Conservation (phyloP, 805 yeast genomes). For the Kodamaea sagamina region DNA sequence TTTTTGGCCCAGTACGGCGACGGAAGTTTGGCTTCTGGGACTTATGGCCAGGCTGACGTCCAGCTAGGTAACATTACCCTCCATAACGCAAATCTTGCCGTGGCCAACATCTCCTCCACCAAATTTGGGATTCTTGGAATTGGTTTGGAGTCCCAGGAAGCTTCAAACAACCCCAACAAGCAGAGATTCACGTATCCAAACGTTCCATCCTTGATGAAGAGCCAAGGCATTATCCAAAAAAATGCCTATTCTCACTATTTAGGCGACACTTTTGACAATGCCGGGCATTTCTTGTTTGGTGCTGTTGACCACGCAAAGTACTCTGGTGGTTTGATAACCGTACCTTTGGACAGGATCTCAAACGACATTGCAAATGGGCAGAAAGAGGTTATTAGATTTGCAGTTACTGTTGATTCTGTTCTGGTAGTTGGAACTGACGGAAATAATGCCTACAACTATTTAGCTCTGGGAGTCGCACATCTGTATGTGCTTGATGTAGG, state of each 20-base stretch:
- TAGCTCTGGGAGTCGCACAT: too few relatives aligned
- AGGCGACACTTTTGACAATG: slow-evolving; percentile 38
- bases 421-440: background rate
- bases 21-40: background rate
- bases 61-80: background rate
- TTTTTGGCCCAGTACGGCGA: background rate
- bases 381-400: background rate
- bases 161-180: slow-evolving; percentile 15
- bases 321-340: slow-evolving; percentile 41
- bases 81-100: slow-evolving; percentile 17
- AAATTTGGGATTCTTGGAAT: slow-evolving; percentile 24
- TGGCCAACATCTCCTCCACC: slow-evolving; percentile 16
- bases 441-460: too few relatives aligned
- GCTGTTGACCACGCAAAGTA: slow-evolving; percentile 69
- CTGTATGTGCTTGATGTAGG: slow-evolving; percentile 10
- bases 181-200: slow-evolving; percentile 54
- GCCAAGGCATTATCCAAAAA: slow-evolving; percentile 56
- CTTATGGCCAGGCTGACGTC: slow-evolving; percentile 1
- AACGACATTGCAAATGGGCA: slow-evolving; percentile 6
- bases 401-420: background rate
- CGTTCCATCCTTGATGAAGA: slow-evolving; percentile 61
- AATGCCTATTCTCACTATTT: slow-evolving; percentile 65
- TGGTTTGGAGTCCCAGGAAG: slow-evolving; percentile 16
- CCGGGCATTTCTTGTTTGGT: slow-evolving; percentile 67
- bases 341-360: slow-evolving; percentile 20